phyloP scores from a whole-genome alignment of 202 grass and related monocot genomes.

The Cymbopogon flexuosus region DNA sequence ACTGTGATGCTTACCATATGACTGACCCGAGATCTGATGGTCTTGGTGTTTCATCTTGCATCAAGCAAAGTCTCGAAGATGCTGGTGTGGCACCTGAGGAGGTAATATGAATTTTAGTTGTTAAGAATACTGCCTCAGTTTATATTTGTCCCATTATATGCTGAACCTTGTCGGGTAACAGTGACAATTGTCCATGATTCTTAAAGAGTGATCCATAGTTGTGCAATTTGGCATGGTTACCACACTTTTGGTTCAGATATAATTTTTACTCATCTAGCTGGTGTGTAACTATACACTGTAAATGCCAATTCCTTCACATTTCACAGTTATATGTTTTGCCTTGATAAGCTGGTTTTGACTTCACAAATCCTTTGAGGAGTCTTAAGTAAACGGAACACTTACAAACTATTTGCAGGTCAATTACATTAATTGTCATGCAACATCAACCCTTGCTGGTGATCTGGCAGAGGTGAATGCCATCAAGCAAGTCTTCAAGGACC shows the following conservation, averaged over 20 bases:
- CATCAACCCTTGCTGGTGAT: constrained; percentile 90
- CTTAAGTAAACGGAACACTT: neutral
- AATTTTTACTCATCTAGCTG: neutral
- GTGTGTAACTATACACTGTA: neutral
- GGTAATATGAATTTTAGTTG: constrained; percentile 36
- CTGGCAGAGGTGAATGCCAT: constrained; percentile 90
- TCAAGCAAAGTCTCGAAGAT: constrained; percentile 70
- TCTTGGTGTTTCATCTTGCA: constrained; percentile 81
- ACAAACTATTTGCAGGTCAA: constrained; percentile 60
- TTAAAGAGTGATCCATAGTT: neutral
- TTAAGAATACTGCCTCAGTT: neutral
- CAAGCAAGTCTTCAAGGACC: constrained; percentile 80
- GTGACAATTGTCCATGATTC: neutral
- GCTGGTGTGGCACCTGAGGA: constrained; percentile 83
- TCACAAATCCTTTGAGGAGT: constrained; percentile 10
- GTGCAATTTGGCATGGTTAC: neutral
- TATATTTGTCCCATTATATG: neutral
- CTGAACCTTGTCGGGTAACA: neutral
- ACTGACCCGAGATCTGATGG: constrained; percentile 82
- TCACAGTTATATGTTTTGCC: neutral
- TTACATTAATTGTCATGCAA: constrained; percentile 96
- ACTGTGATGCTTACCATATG: constrained; percentile 95
- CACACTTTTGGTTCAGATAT: neutral
- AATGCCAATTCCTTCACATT: neutral
- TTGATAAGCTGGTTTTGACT: constrained; percentile 13